phyloP scores from a whole-genome alignment of 208 protist species.

The Trypanosoma avium region DNA sequence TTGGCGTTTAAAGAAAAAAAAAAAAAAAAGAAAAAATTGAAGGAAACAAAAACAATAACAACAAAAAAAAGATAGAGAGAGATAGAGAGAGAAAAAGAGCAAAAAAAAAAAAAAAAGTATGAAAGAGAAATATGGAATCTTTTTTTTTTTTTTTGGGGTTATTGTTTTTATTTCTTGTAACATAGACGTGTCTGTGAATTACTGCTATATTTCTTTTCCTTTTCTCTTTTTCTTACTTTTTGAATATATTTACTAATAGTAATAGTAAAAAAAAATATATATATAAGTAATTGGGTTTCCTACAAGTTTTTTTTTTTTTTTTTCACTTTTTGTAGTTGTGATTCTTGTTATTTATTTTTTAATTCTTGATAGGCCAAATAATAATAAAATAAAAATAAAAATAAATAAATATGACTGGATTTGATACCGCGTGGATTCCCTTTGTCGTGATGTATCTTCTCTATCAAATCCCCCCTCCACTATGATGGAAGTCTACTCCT shows the following conservation, averaged over 20 bases:
- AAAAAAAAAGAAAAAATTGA: background rate
- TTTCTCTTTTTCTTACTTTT: no score
- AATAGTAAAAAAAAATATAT: no score
- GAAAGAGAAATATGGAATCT: conserved; percentile 7
- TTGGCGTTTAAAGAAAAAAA: conserved; percentile 25
- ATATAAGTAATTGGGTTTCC: background rate
- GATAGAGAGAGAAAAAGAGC: conserved; percentile 6
- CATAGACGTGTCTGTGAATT: background rate
- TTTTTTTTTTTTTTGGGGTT: conserved; percentile 1
- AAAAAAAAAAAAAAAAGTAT: conserved; percentile 8
- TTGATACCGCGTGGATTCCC: conserved; percentile 83
- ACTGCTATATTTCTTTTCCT: background rate
- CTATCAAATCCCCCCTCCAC: conserved; percentile 87
- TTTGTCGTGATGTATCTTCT: conserved; percentile 88
- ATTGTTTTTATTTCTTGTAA: background rate
- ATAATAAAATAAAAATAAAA: background rate
- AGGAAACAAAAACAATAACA: background rate
- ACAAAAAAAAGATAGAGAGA: background rate
- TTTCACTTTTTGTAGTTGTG: conserved; percentile 1
- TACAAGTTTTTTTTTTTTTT: background rate
- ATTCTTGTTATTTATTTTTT: background rate
- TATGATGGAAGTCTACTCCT: conserved; percentile 90
- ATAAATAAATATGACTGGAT: conserved; percentile 56
- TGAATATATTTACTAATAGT: no score
- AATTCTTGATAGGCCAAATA: background rate